Percentiles rank a stretch among this genome's conserved stretches.
Evolutionary conservation across 352 stramenopile species (phyloP).

Genomic region (Aphanomyces astaci): DNA sequence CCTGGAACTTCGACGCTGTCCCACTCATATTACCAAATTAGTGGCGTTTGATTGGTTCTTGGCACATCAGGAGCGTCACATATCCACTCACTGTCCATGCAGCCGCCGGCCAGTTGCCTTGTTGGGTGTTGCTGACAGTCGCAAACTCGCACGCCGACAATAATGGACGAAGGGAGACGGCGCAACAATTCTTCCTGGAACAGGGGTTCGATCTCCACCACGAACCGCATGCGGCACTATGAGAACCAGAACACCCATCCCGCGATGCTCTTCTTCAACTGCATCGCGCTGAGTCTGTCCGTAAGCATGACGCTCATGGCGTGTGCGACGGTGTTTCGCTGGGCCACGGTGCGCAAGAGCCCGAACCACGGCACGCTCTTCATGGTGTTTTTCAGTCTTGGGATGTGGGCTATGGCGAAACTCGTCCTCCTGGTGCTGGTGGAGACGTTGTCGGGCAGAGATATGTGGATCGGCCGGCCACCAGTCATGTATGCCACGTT

Average conservation of each 20-base stretch:
- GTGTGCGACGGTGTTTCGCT: conserved; percentile 10
- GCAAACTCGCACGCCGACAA: too few relatives aligned
- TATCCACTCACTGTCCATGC: too few relatives aligned
- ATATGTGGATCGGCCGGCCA: not conserved
- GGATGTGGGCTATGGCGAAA: not conserved
- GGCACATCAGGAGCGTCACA: too few relatives aligned
- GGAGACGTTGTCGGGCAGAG: not conserved
- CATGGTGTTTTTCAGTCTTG: conserved; percentile 3
- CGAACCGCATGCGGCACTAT: not conserved
- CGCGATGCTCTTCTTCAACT: not conserved
- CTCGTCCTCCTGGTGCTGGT: not conserved
- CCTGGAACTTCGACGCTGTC: too few relatives aligned
- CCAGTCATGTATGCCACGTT: not conserved
- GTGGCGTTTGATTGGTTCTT: too few relatives aligned
- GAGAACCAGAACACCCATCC: not conserved
- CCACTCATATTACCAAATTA: too few relatives aligned
- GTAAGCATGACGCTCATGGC: not conserved
- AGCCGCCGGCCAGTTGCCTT: too few relatives aligned
- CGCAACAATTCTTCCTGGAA: too few relatives aligned
- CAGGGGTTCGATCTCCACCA: not conserved
- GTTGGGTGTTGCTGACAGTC: too few relatives aligned
- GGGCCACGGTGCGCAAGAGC: not conserved
- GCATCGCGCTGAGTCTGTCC: not conserved
- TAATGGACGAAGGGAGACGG: too few relatives aligned
- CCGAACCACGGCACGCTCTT: conserved; percentile 13